phyloP scores from a whole-genome alignment of 2,329 filamentous ascomycete genomes.

The Drechslera avenae region DNA sequence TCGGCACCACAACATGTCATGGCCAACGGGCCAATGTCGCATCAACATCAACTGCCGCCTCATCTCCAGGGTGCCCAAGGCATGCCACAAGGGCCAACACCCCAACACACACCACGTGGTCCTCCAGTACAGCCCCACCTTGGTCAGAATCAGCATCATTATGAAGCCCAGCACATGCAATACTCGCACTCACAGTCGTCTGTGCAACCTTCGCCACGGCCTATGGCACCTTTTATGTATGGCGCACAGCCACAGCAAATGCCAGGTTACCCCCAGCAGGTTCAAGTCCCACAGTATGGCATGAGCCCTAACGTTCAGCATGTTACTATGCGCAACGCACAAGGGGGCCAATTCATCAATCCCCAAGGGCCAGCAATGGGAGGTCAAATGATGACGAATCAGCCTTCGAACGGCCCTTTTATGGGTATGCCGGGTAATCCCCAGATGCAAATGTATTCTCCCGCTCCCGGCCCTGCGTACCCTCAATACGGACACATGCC shows the following conservation, averaged over 20 bases:
- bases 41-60: conserved; percentile 82
- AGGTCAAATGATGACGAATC: conserved; percentile 78
- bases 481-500: conserved; percentile 59
- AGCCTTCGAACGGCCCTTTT: conserved; percentile 69
- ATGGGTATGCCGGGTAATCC: conserved; percentile 71
- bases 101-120: conserved; percentile 78
- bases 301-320: conserved; percentile 72
- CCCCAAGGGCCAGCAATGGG: conserved; percentile 74
- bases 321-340: conserved; percentile 73
- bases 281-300: conserved; percentile 71
- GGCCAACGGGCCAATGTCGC: conserved; percentile 71
- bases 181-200: conserved; percentile 84
- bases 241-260: conserved; percentile 64
- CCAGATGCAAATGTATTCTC: conserved; percentile 83
- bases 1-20: conserved; percentile 67
- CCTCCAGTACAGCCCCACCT: conserved; percentile 77
- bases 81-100: conserved; percentile 70
- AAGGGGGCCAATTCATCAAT: conserved; percentile 74
- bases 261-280: conserved; percentile 54
- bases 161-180: conserved; percentile 85
- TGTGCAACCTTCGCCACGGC: conserved; percentile 78
- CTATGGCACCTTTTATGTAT: conserved; percentile 73
- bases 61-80: conserved; percentile 76
- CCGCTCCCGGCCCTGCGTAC: conserved; percentile 68
- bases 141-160: conserved; percentile 69